Conservation (phyloP, 805 yeast genomes). For the Yarrowia yakushimensis region DNA sequence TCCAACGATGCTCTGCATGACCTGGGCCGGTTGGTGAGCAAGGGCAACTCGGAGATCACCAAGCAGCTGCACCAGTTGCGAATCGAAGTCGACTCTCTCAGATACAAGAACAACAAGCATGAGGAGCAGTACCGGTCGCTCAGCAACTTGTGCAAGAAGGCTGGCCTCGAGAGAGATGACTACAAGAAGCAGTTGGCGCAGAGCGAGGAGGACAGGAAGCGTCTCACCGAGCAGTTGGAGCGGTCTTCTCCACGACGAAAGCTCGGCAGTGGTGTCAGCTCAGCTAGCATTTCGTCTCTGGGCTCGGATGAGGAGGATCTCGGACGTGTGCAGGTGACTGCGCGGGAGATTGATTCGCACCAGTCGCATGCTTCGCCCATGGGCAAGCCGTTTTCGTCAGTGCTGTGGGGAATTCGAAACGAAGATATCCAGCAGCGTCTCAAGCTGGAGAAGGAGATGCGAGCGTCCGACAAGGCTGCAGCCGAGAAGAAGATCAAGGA, state of each 20-base stretch:
- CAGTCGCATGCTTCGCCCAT: neutral
- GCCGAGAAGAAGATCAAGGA: constrained; percentile 22
- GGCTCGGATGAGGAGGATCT: constrained; percentile 17
- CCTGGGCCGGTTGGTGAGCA: neutral
- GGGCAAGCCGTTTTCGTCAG: constrained; percentile 20
- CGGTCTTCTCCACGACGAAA: neutral
- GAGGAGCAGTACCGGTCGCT: constrained; percentile 19
- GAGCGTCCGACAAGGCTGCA: constrained; percentile 15
- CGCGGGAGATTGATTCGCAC: neutral
- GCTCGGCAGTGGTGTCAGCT: neutral
- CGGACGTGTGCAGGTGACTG: constrained; percentile 9
- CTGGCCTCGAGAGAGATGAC: constrained; percentile 19
- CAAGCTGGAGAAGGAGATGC: constrained; percentile 21
- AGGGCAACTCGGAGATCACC: constrained; percentile 21
- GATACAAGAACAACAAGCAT: constrained; percentile 11
- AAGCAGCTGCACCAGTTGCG: constrained; percentile 23
- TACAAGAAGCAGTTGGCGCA: constrained; percentile 18
- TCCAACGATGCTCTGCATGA: constrained; percentile 18
- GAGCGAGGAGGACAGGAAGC: neutral
- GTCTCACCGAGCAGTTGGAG: neutral
- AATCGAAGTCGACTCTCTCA: constrained; percentile 13
- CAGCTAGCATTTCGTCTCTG: neutral
- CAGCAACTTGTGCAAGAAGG: constrained; percentile 11
- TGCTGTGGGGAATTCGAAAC: constrained; percentile 22
- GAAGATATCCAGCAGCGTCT: constrained; percentile 21